A percentile compares a stretch with the other conserved stretches of the same genome.
Evolutionary conservation across 208 protist genomes (phyloP).

Genomic region (Trypanosoma scelopori): DNA sequence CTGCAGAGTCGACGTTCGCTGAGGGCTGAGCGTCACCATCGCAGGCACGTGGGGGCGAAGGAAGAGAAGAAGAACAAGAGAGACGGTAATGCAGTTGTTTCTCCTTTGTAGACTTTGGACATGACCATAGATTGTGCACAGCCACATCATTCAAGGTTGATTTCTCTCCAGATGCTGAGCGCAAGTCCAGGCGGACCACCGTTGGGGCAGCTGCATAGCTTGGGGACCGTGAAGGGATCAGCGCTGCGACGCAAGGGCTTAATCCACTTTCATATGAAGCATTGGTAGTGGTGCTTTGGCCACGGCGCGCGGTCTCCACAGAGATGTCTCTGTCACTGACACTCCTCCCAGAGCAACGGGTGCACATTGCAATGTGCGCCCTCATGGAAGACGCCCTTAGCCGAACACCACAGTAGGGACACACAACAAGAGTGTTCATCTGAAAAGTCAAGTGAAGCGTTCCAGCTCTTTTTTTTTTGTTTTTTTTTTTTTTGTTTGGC

Average conservation of each 20-base stretch:
- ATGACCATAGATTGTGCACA: not conserved
- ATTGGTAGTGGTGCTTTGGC: not conserved
- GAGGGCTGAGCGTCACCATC: not conserved
- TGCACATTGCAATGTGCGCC: constrained; percentile 36
- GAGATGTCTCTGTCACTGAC: not conserved
- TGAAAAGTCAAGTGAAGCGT: not conserved
- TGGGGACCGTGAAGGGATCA: constrained; percentile 7
- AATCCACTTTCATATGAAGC: not conserved
- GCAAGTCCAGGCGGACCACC: constrained; percentile 13
- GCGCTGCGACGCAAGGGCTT: not conserved
- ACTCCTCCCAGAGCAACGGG: not conserved
- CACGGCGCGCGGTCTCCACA: not conserved
- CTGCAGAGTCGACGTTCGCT: not conserved
- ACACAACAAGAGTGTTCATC: constrained; percentile 45
- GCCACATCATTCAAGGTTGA: not conserved
- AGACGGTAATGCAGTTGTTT: not conserved
- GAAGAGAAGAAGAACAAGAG: constrained; percentile 3
- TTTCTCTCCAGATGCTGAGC: not conserved
- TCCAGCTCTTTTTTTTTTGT: no score
- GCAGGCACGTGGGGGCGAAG: not conserved
- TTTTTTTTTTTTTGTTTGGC: no score
- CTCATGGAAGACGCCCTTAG: constrained; percentile 37
- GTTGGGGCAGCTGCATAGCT: not conserved
- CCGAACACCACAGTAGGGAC: constrained; percentile 46
- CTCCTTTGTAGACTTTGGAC: not conserved